phyloP scores from a whole-genome alignment of 441 rosid genomes.

The Adansonia gregorii region DNA sequence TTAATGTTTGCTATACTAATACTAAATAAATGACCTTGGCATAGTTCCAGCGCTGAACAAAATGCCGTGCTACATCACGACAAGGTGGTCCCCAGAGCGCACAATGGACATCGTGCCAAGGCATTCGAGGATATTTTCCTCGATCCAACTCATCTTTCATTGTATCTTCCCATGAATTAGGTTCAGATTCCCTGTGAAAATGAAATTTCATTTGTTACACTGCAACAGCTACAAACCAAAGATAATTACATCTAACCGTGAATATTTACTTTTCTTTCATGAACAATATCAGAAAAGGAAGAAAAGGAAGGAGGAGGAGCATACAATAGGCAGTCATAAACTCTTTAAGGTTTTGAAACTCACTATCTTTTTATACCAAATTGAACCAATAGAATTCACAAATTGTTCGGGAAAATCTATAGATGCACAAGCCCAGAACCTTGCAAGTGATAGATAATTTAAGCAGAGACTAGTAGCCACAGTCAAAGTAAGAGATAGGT shows the following conservation, averaged over 20 bases:
- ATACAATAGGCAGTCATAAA: background rate
- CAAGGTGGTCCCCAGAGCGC: conserved; percentile 99
- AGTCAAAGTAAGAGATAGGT: background rate
- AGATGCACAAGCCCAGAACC: conserved; percentile 2
- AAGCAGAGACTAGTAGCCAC: conserved; percentile 11
- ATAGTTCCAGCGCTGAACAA: conserved; percentile 99
- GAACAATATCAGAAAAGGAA: background rate
- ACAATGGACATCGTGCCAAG: conserved; percentile 99
- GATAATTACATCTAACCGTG: background rate
- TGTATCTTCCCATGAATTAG: conserved; percentile 99
- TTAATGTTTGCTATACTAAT: background rate
- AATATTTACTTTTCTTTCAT: background rate
- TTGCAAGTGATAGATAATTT: conserved; percentile 9
- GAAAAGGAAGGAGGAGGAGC: background rate
- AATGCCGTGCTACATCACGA: conserved; percentile 93
- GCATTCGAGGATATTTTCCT: conserved; percentile 90
- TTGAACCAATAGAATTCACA: background rate
- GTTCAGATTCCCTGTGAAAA: conserved; percentile 89
- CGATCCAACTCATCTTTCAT: conserved; percentile 97
- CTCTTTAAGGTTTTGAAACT: background rate
- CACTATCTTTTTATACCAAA: background rate
- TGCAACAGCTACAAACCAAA: conserved; percentile 24
- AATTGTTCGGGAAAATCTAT: conserved; percentile 11
- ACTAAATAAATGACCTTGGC: conserved; percentile 71
- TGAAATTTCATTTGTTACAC: background rate